Percentiles rank a stretch among this genome's conserved stretches.
Evolutionary conservation across 2,329 filamentous ascomycete genomes (phyloP).

Genomic region (Rutstroemia sp.): DNA sequence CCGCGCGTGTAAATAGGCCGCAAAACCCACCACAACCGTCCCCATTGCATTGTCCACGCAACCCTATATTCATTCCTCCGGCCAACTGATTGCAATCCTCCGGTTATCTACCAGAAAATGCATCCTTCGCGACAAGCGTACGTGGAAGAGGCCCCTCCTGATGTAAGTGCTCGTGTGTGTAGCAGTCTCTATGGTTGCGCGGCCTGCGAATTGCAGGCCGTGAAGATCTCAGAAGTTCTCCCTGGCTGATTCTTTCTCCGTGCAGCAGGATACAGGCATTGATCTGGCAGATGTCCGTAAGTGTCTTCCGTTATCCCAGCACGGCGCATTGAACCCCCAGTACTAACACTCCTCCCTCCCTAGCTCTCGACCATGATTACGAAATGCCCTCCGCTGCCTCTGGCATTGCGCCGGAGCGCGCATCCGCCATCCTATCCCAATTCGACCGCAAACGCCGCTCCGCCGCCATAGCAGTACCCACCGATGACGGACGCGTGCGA

Average conservation of each 20-base stretch:
- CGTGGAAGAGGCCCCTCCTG: constrained; percentile 73
- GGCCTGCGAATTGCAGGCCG: too few relatives aligned
- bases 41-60: not conserved
- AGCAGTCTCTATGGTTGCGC: not conserved
- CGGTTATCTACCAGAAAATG: constrained; percentile 36
- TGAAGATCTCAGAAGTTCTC: not conserved
- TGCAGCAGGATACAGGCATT: constrained; percentile 37
- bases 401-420: constrained; percentile 28
- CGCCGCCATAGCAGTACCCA: constrained; percentile 84
- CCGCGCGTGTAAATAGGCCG: not conserved
- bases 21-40: not conserved
- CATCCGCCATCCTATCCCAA: constrained; percentile 42
- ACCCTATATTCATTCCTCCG: too few relatives aligned
- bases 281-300: constrained; percentile 57
- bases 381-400: constrained; percentile 27
- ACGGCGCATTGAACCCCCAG: not conserved
- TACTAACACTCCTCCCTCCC: constrained; percentile 22
- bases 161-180: constrained; percentile 44
- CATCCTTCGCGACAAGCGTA: constrained; percentile 90
- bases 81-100: too few relatives aligned
- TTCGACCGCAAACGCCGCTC: constrained; percentile 88
- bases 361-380: constrained; percentile 76
- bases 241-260: not conserved
- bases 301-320: constrained; percentile 31
- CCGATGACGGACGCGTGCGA: constrained; percentile 83